Percentiles rank a stretch among this genome's conserved stretches.
These are phyloP conservation scores for Leccinum boreale DNA, from an alignment of 768 basidiomycete genomes.

Conservation along the genomic window DNA sequence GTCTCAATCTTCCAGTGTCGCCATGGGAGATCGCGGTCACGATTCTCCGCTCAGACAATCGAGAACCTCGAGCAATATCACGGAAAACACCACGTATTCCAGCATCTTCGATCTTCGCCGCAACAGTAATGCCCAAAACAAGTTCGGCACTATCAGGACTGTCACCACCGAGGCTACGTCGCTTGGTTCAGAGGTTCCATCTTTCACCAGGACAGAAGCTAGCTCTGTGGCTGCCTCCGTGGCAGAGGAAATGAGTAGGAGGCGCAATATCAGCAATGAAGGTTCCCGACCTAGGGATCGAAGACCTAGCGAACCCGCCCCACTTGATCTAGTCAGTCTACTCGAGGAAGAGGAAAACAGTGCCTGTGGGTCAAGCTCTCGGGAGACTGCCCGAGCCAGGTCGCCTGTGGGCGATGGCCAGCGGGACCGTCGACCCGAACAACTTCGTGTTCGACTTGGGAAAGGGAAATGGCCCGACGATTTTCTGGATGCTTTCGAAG, in stretches of 20 bases:
- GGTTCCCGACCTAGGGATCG: slow-evolving; percentile 47
- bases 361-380: slow-evolving; percentile 48
- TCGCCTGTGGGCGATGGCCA: slow-evolving; percentile 18
- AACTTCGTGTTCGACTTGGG: slow-evolving; percentile 51
- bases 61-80: slow-evolving; percentile 57
- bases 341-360: slow-evolving; percentile 63
- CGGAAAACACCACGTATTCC: slow-evolving; percentile 54
- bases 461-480: slow-evolving; percentile 86
- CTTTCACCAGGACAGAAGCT: slow-evolving; percentile 64
- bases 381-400: slow-evolving; percentile 26
- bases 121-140: slow-evolving; percentile 46
- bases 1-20: slow-evolving; percentile 36
- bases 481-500: slow-evolving; percentile 60
- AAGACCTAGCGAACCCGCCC: slow-evolving; percentile 58
- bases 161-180: slow-evolving; percentile 80
- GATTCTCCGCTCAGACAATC: slow-evolving; percentile 53
- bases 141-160: slow-evolving; percentile 79
- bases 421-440: slow-evolving; percentile 28
- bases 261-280: slow-evolving; percentile 29
- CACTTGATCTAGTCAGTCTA: slow-evolving; percentile 62
- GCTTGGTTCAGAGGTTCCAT: slow-evolving; percentile 53
- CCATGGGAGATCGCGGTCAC: slow-evolving; percentile 29
- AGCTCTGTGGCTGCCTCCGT: slow-evolving; percentile 53
- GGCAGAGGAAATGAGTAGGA: slow-evolving; percentile 38
- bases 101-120: slow-evolving; percentile 57